phyloP scores from a whole-genome alignment of 2,329 filamentous ascomycete genomes.

The Colletotrichum phormii region DNA sequence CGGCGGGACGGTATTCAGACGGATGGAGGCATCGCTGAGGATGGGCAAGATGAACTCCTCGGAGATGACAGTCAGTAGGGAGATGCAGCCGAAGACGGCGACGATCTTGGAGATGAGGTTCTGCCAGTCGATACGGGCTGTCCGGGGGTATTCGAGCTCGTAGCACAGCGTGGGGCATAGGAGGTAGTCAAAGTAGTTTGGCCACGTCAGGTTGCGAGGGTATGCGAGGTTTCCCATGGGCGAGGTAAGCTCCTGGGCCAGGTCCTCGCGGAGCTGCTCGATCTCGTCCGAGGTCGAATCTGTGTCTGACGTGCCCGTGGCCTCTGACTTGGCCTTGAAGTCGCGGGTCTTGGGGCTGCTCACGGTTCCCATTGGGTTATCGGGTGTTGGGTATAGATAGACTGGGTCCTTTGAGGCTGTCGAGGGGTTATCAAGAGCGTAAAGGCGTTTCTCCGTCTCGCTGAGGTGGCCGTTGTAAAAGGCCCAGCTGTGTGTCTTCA shows the following conservation, averaged over 20 bases:
- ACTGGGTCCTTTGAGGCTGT: slow-evolving; percentile 71
- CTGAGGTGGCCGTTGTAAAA: slow-evolving; percentile 98
- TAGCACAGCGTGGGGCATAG: slow-evolving; percentile 97
- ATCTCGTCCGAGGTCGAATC: slow-evolving; percentile 62
- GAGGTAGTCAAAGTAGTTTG: slow-evolving; percentile 88
- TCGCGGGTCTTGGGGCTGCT: slow-evolving; percentile 37
- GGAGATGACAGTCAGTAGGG: slow-evolving; percentile 88
- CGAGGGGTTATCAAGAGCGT: slow-evolving; percentile 78
- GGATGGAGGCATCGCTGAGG: slow-evolving; percentile 74
- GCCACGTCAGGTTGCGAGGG: slow-evolving; percentile 84
- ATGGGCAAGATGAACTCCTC: slow-evolving; percentile 97
- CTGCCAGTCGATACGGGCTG: slow-evolving; percentile 77
- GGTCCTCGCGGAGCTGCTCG: slow-evolving; percentile 80
- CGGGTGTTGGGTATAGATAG: slow-evolving; percentile 78
- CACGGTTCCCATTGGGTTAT: slow-evolving; percentile 60
- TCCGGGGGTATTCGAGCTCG: slow-evolving; percentile 94
- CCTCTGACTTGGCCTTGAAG: slow-evolving; percentile 37
- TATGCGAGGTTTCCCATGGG: slow-evolving; percentile 91
- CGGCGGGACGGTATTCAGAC: slow-evolving; percentile 56
- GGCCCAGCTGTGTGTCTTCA: slow-evolving; percentile 99
- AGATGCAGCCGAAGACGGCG: slow-evolving; percentile 96
- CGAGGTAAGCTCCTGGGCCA: slow-evolving; percentile 91
- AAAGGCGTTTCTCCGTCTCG: slow-evolving; percentile 84
- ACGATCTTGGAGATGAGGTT: slow-evolving; percentile 86
- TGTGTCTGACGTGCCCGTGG: slow-evolving; percentile 41